Evolutionary conservation across 768 basidiomycete genomes (phyloP).

Genomic region (Dioszegia hungarica): DNA sequence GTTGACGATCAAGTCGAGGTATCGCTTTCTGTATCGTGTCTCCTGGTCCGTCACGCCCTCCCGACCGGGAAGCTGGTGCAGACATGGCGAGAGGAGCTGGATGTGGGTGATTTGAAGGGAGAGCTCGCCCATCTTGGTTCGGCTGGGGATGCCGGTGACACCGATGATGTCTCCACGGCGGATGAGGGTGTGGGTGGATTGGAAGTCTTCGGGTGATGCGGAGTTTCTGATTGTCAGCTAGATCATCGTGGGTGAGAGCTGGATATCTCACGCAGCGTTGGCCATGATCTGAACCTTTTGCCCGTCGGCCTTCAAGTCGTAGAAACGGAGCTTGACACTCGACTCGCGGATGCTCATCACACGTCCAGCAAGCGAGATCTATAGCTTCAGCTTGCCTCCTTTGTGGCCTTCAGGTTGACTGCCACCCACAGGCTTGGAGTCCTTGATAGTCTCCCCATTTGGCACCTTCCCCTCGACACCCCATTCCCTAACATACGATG

Average conservation of each 20-base stretch:
- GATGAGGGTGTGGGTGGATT: conserved; percentile 73
- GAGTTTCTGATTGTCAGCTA: conserved; percentile 32
- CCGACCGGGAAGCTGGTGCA: conserved; percentile 88
- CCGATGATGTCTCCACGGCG: conserved; percentile 95
- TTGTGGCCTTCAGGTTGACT: conserved; percentile 2
- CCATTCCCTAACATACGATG: conserved; percentile 67
- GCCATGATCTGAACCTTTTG: conserved; percentile 94
- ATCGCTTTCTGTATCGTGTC: conserved; percentile 95
- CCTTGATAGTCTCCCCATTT: conserved; percentile 63
- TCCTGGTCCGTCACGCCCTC: conserved; percentile 92
- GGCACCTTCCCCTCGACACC: conserved; percentile 66
- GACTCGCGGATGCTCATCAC: conserved; percentile 83
- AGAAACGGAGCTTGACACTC: conserved; percentile 81
- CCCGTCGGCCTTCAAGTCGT: conserved; percentile 90
- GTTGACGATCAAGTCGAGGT: conserved; percentile 95
- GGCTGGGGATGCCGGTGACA: conserved; percentile 77
- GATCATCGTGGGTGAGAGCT: too few relatives aligned
- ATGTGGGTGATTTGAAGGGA: conserved; percentile 77
- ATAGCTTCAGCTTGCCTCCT: neutral
- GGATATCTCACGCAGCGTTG: conserved; percentile 66
- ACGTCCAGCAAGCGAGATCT: conserved; percentile 70
- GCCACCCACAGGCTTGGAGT: conserved; percentile 47
- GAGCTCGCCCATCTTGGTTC: conserved; percentile 92
- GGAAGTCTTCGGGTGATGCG: conserved; percentile 55
- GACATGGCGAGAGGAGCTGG: conserved; percentile 85